Percentiles rank a stretch among this genome's conserved stretches.
Evolutionary conservation across 2,329 filamentous ascomycete genomes (phyloP).

Genomic region (Aureobasidium sp.): DNA sequence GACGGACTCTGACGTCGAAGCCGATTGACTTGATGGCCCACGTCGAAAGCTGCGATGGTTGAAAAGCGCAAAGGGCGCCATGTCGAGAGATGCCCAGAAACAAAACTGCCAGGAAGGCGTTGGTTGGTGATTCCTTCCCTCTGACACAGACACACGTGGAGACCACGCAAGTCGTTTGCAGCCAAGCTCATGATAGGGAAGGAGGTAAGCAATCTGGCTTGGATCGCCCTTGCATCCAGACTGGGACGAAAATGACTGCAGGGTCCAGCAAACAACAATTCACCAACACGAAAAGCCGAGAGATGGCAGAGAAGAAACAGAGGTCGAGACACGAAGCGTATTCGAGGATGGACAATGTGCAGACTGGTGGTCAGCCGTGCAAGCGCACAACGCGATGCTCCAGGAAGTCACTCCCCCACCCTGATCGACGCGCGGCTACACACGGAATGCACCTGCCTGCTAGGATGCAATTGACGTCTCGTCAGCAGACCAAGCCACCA

Average conservation of each 20-base stretch:
- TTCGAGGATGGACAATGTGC: background rate
- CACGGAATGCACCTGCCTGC: background rate
- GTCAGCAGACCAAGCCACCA: background rate
- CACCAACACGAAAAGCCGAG: background rate
- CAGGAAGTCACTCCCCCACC: background rate
- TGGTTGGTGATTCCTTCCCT: constrained; percentile 5
- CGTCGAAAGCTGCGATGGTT: constrained; percentile 8
- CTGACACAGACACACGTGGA: background rate
- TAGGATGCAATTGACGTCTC: background rate
- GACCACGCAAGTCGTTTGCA: constrained; percentile 7
- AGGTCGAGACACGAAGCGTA: background rate
- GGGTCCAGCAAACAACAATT: background rate
- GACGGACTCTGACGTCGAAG: background rate
- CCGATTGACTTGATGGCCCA: background rate
- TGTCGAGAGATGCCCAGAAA: background rate
- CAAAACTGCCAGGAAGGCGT: background rate
- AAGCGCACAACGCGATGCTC: background rate
- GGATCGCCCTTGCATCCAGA: constrained; percentile 7
- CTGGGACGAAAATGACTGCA: background rate
- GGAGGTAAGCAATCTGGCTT: background rate
- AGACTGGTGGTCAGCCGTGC: constrained; percentile 1
- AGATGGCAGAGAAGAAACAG: background rate
- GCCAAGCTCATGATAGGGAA: constrained; percentile 6
- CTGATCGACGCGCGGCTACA: background rate
- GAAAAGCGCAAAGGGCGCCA: constrained; percentile 8